These are phyloP conservation scores for Lonicera japonica DNA, from an alignment of 129 eudicot genomes.

Conservation along the genomic window DNA sequence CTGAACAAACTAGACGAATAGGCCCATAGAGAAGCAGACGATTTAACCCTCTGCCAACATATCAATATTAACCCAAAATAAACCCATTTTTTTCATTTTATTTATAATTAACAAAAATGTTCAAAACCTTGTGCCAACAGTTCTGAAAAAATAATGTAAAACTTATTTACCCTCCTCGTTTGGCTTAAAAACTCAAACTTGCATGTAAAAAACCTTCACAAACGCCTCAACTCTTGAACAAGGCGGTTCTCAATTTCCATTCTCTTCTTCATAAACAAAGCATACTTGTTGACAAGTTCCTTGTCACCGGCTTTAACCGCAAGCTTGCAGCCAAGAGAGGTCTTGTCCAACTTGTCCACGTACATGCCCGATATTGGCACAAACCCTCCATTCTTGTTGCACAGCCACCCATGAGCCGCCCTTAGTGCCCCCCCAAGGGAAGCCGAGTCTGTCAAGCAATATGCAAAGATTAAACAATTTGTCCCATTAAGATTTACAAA, in stretches of 20 bases:
- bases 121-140: too few species aligned
- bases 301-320: constrained; percentile 54
- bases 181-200: too few species aligned
- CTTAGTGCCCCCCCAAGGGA: constrained; percentile 91
- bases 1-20: too few species aligned
- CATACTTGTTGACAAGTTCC: constrained; percentile 54
- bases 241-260: constrained; percentile 72
- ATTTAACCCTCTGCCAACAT: too few species aligned
- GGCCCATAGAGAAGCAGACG: too few species aligned
- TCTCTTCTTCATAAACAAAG: constrained; percentile 60
- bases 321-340: constrained; percentile 69
- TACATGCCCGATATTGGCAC: constrained; percentile 65
- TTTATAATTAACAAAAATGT: too few species aligned
- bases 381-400: constrained; percentile 60
- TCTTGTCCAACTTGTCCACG: constrained; percentile 51
- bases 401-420: constrained; percentile 98
- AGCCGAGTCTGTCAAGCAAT: constrained; percentile 65
- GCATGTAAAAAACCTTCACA: constrained; percentile 2
- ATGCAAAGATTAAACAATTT: not conserved
- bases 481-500: not conserved
- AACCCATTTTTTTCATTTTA: too few species aligned
- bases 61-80: too few species aligned
- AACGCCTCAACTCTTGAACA: constrained; percentile 61
- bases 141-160: too few species aligned
- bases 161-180: too few species aligned